Conservation (phyloP, 495 filamentous ascomycete species). For the Trichoderma erinaceum region DNA sequence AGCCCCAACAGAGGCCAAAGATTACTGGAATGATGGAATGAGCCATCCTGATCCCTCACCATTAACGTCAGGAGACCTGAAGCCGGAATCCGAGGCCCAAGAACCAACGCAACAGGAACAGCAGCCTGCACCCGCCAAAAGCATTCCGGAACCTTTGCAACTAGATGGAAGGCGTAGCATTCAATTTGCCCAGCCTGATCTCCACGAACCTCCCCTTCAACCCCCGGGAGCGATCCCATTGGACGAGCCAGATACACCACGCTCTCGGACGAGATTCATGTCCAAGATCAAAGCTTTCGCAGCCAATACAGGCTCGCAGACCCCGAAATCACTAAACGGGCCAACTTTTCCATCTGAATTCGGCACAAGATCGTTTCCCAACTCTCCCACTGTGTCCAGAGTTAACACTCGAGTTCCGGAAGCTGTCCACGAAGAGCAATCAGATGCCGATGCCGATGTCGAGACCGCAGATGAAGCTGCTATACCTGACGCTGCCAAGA, state of each 20-base stretch:
- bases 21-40: conserved; percentile 40
- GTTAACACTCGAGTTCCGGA: conserved; percentile 36
- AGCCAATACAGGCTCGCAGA: conserved; percentile 33
- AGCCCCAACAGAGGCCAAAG: conserved; percentile 25
- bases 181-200: conserved; percentile 49
- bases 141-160: conserved; percentile 25
- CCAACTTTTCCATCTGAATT: conserved; percentile 28
- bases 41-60: conserved; percentile 31
- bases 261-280: conserved; percentile 56
- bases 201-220: conserved; percentile 33
- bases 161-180: conserved; percentile 42
- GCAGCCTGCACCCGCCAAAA: conserved; percentile 14
- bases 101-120: conserved; percentile 6
- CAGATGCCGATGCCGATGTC: conserved; percentile 65
- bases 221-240: conserved; percentile 52
- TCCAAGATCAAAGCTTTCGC: conserved; percentile 58
- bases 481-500: conserved; percentile 36
- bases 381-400: conserved; percentile 43
- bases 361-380: conserved; percentile 32
- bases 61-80: not conserved
- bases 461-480: conserved; percentile 56
- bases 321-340: conserved; percentile 40
- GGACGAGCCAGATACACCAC: conserved; percentile 50
- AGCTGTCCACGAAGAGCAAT: conserved; percentile 52
- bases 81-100: conserved; percentile 8